Conservation (phyloP, 1,139 yeast genomes). For the Candida smagusa region DNA sequence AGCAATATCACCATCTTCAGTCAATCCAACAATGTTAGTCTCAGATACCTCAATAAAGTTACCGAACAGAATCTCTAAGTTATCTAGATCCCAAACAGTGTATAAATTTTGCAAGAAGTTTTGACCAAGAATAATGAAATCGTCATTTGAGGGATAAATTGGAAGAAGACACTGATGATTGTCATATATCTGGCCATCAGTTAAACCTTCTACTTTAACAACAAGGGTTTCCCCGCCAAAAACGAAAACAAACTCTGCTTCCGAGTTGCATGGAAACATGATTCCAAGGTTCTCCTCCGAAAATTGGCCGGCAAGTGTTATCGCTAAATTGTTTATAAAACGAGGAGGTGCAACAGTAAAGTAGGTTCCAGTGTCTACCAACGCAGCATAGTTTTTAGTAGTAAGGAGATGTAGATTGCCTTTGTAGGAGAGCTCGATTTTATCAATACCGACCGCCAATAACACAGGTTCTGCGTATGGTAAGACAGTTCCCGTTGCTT, state of each 20-base stretch:
- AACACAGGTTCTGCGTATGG: constrained; percentile 3
- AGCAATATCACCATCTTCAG: constrained; percentile 3
- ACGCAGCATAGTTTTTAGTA: constrained; percentile 4
- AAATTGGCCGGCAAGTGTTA: not conserved
- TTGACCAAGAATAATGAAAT: constrained; percentile 4
- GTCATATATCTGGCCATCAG: not conserved
- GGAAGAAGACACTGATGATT: constrained; percentile 1
- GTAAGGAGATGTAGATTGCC: constrained; percentile 2
- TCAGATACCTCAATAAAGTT: constrained; percentile 1
- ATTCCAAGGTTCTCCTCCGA: not conserved
- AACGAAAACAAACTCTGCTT: constrained; percentile 1
- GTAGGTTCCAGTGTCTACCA: constrained; percentile 5
- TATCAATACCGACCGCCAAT: constrained; percentile 6
- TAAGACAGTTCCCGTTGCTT: constrained; percentile 1
- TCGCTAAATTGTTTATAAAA: constrained; percentile 1
- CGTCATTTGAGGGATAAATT: constrained; percentile 2
- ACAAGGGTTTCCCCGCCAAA: constrained; percentile 3
- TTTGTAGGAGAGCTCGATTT: constrained; percentile 1
- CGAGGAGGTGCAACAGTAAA: constrained; percentile 3
- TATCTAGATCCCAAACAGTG: constrained; percentile 6
- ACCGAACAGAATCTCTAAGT: constrained; percentile 6
- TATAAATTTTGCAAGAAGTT: constrained; percentile 4
- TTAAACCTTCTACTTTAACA: not conserved
- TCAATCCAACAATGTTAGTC: constrained; percentile 1
- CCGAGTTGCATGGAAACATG: constrained; percentile 1